Evolutionary conservation across 257 asterid genomes (phyloP), one percentile per base, ranked within the genome.

Genomic region (Plantago elongata): DNA sequence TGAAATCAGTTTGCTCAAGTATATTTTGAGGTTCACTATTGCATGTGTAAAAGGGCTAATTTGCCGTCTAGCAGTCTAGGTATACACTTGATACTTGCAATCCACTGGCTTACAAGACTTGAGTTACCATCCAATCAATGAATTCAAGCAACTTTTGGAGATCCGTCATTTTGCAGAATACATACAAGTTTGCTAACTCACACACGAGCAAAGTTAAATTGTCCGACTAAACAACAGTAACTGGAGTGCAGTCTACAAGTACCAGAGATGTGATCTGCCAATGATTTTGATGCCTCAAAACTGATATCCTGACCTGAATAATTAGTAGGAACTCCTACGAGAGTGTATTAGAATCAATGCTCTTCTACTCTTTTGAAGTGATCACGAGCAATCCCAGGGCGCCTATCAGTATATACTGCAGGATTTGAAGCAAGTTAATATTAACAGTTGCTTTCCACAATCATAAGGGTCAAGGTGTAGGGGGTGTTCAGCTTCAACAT

Each of bases 331-430:
- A 54, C 13, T 54, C 59, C 13, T 18, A 17, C 59, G 9, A 12
- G 42, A 0, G 42, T 17, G 13, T 54, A 40, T 54, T 22, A 54
- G 7, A 54, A 40, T 16, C 5, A 45, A 40, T 9, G 40, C 68
- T 30, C 6, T 47, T 58, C 78, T 79, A 86, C 27, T 91, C 98
- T 81, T 91, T 91, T 14, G 98, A 90, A 64, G 98, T 90, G 69
- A 90, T 83, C 65, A 90, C 98, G 75, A 90, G 81, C 84, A 91
- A 72, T 37, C 98, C 98, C 79, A 91, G 63, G 40, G 90, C 95
- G 47, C 98, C 96, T 65, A 91, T 91, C 74, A 91, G 75, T 65
- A 91, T 76, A 74, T 88, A 88, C 96, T 88, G 96, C 89, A 84
- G 43, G 27, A 57, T 54, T 7, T 51, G 51, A 45, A 57, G 58